Conservation (phyloP, 139 green algal species). For the Closterium sp. region DNA sequence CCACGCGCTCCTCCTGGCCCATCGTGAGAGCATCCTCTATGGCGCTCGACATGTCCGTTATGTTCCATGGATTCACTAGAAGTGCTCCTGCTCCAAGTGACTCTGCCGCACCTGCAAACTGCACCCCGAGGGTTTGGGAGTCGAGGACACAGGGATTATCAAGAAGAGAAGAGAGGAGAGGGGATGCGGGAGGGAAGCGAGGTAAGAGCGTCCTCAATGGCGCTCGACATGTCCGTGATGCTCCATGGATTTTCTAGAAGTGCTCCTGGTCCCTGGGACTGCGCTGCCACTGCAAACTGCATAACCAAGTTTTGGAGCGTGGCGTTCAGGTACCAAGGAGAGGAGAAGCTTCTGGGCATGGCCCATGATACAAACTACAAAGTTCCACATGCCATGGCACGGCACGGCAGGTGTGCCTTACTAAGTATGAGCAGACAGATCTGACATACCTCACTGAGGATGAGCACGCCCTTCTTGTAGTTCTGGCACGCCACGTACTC, state of each 20-base stretch:
- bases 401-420: not conserved
- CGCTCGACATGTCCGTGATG: constrained; percentile 87
- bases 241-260: constrained; percentile 96
- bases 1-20: constrained; percentile 73
- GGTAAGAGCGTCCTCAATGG: constrained; percentile 91
- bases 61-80: constrained; percentile 98
- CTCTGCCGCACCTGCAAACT: constrained; percentile 93
- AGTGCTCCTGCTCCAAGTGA: constrained; percentile 81
- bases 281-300: constrained; percentile 91
- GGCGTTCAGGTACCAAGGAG: no score
- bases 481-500: constrained; percentile 87
- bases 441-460: constrained; percentile 89
- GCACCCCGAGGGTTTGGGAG: not conserved
- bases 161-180: no score
- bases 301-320: not conserved
- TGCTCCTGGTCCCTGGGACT: constrained; percentile 78
- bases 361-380: no score
- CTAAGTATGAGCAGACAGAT: no score
- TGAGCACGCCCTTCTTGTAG: constrained; percentile 86
- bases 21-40: constrained; percentile 73
- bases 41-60: constrained; percentile 83
- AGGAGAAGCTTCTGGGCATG: no score
- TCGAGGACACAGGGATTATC: not conserved
- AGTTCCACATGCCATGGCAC: no score
- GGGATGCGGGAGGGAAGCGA: no score